These are phyloP conservation scores for Zopfia rhizophila DNA, from an alignment of 2,329 filamentous ascomycete genomes.

Conservation along the genomic window DNA sequence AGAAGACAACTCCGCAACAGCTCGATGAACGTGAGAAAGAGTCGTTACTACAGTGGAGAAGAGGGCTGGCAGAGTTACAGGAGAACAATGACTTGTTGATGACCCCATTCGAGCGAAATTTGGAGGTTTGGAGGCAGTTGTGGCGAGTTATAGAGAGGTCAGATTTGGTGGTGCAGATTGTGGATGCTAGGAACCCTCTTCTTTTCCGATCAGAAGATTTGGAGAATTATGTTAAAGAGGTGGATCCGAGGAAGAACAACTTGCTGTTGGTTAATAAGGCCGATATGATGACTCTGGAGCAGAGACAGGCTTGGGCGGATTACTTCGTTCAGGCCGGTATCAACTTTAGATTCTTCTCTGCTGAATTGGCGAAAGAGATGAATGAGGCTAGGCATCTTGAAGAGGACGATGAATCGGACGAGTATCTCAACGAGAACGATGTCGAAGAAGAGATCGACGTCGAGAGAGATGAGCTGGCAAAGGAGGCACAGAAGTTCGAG, in stretches of 20 bases:
- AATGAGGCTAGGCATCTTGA: constrained; percentile 76
- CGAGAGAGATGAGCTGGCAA: constrained; percentile 61
- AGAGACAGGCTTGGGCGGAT: constrained; percentile 84
- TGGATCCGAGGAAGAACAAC: constrained; percentile 88
- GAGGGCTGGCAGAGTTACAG: constrained; percentile 90
- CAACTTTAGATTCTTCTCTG: constrained; percentile 96
- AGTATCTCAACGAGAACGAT: constrained; percentile 56
- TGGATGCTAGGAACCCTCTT: constrained; percentile 93
- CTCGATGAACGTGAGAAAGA: constrained; percentile 83
- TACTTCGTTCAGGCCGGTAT: constrained; percentile 85
- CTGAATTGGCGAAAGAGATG: constrained; percentile 86
- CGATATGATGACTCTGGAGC: constrained; percentile 94
- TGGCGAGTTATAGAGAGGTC: constrained; percentile 98
- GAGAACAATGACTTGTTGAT: constrained; percentile 94
- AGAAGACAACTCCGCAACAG: constrained; percentile 82
- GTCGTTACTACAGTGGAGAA: constrained; percentile 85
- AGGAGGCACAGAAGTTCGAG: constrained; percentile 58
- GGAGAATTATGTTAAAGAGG: constrained; percentile 92
- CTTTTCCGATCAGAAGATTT: constrained; percentile 95
- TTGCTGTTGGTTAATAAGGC: constrained; percentile 96
- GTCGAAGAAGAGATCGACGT: constrained; percentile 54
- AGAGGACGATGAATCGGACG: constrained; percentile 49
- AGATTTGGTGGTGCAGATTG: constrained; percentile 96
- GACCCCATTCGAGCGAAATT: constrained; percentile 96
- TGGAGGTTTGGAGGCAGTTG: constrained; percentile 97